Base-by-base conservation (phyloP, 495 filamentous ascomycete genomes). In the Pyronema omphalodes region DNA sequence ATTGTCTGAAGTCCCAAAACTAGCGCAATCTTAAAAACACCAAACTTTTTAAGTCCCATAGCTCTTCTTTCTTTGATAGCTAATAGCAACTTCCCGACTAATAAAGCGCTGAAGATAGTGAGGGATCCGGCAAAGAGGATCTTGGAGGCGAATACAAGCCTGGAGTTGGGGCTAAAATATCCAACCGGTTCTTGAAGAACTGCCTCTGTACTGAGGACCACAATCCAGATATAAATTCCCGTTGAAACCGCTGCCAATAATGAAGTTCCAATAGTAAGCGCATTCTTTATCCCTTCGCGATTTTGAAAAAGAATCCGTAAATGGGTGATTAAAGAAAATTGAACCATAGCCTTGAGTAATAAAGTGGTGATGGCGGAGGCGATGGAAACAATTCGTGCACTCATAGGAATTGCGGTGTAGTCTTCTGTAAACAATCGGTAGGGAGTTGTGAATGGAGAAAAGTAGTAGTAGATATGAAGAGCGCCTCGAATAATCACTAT, bases 1-100 rank as follows among this genome's bases (percentile, higher is more conserved):
- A 94, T 75, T 15, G 82, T 85, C 67, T 85, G 82, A 55, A 76
- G 82, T 45, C 81, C 79, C 75, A 85, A 81, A 55, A 83, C 73
- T 61, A 83, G 83, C 55, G 87, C 76, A 52, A 82, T 74, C 58
- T 80, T 77, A 71, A 86, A 78, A 0, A 80, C 76, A 1, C 78
- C 78, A 60, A 81, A 82, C 17, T 76, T 73, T 37, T 64, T 67
- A 45, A 83, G 59, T 0, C 80, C 76, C 17, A 85, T 68, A 51
- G 67, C 69, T 47, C 66, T 71, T 12, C 84, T 75, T 41, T 75
- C 68, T 1, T 61, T 60, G 19, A 86, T 72, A 11, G 81, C 79
- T 52, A 73, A 71, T 49, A 75, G 76, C 1, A 94, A 71, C 55
- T 89, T 86, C 46, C 66, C 58, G 55, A 79, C 75, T 67, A 94